Evolutionary conservation across 176 grass and related monocot genomes (phyloP), one percentile per base, ranked within the genome.

Genomic region (Aegilops longissima): DNA sequence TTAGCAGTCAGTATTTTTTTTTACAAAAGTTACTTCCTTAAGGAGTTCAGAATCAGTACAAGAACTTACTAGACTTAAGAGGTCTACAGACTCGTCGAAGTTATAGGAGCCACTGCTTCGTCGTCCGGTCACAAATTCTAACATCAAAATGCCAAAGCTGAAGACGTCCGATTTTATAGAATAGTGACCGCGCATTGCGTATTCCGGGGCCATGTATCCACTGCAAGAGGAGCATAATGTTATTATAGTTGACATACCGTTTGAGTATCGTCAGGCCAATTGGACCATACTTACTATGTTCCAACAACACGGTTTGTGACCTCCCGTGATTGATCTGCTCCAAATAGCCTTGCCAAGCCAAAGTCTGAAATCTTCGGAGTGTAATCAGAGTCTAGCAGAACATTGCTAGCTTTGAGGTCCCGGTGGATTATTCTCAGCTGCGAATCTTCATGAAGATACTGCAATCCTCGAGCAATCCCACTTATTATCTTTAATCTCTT

Each of bases 361-460:
- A 96, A 96, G 29, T 96, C 94, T 12, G 91, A 85, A 75, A 96
- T 92, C 80, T 96, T 96, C 4, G 94, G 89, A 82, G 63, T 90
- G 77, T 91, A 89, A 65, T 93, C 42, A 20, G 66, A 52, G 64
- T 82, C 78, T 44, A 80, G 23, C 36, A 65, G 23, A 64, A 80
- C 59, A 39, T 80, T 80, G 59, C 78, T 65, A 44, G 78, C 78
- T 64, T 80, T 80, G 23, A 80, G 59, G n/a, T 80, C 59, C 36
- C 78, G 81, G 23, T 92, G 90, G 31, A 92, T 82, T 36, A 92
- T 86, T 66, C 13, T 86, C 21, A 89, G 18, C 11, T 78, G 85
- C 27, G 90, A 92, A 62, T 92, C 87, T 83, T 92, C 86, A 25
- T 89, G 90, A 51, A 92, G 83, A 54, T 92, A 92, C 34, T 85